Evolutionary conservation across 2,329 filamentous ascomycete genomes (phyloP), one percentile per base, ranked within the genome.

Genomic region (Fusarium devonianum): DNA sequence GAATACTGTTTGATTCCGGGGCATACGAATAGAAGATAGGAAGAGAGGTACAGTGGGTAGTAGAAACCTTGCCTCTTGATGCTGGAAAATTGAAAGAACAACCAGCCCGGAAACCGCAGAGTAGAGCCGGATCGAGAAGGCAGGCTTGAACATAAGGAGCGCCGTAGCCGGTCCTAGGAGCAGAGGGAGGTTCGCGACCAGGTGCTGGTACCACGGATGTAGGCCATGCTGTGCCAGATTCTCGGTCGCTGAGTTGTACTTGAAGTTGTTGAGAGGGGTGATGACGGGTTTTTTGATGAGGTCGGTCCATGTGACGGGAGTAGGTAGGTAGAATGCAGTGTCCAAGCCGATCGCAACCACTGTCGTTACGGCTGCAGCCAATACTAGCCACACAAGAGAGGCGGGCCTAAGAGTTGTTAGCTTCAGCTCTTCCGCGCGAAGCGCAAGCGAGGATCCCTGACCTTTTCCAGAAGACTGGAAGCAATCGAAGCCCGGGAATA

Each of bases 401-500:
- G 78, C 69, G 53, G 83, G 84, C 68, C 83, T 85, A 49, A 37
- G 8, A 8, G 14, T 34, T 39, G 58, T 71, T 56, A 70, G 62
- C 51, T 40, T 40, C 14, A 29, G 25, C 32, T 36, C 35, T 44
- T 46, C 46, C 45, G 21, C 40, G 40, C 45, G 29, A 56, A 40
- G 49, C 49, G 45, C 34, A 51, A 22, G 52, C 16, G 28, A 5
- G 32, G 22, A 18, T 75, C 49, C 42, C 83, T 68, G 73, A 94
- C 89, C 87, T 93, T 71, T 86, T 85, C 70, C 83, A 75, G 68
- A 96, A 94, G 76, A 96, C 89, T 59, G 91, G 91, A 70, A 97
- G 77, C 67, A 99, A 79, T 67, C 86, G 87, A 68, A 96, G 75
- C 25, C 88, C 87, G 42, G 94, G 93, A 68, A 97, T 84, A 49